Conservation (phyloP, 2,329 filamentous ascomycete species). For the Coleophoma eucalyptorum region DNA sequence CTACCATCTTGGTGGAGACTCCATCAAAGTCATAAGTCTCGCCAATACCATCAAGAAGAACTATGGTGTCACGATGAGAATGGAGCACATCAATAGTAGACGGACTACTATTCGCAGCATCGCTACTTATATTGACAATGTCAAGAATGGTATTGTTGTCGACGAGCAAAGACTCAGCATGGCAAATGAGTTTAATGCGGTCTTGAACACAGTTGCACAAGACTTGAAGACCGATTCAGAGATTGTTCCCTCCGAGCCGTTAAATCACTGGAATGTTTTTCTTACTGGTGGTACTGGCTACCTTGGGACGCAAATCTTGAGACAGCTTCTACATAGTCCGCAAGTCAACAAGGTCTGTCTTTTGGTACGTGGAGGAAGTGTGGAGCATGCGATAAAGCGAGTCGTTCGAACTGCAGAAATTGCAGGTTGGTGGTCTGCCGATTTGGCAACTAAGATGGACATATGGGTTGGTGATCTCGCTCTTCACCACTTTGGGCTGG, state of each 20-base stretch:
- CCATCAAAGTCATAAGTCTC: conserved; percentile 32
- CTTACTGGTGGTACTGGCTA: conserved; percentile 15
- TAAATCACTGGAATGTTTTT: too few relatives aligned
- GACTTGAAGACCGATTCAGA: too few relatives aligned
- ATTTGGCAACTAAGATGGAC: not conserved
- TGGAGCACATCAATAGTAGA: too few relatives aligned
- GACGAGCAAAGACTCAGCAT: too few relatives aligned
- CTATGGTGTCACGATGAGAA: too few relatives aligned
- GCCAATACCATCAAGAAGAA: conserved; percentile 20
- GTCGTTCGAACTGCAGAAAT: not conserved
- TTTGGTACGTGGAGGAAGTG: conserved; percentile 8
- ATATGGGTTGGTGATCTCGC: conserved; percentile 58
- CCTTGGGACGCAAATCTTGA: conserved; percentile 16
- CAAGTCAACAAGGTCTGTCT: conserved; percentile 8
- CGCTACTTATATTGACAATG: too few relatives aligned
- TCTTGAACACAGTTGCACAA: too few relatives aligned
- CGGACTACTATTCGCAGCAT: too few relatives aligned
- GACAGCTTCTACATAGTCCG: conserved; percentile 5
- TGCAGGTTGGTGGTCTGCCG: not conserved
- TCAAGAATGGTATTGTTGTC: too few relatives aligned
- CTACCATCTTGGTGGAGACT: conserved; percentile 29
- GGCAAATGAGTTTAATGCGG: too few relatives aligned
- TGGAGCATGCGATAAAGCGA: conserved; percentile 4
- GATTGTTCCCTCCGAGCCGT: too few relatives aligned
- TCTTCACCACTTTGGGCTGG: conserved; percentile 66